Percentiles rank a stretch among this genome's conserved stretches.
These are phyloP conservation scores for Colletotrichum aenigma DNA, from an alignment of 2,329 filamentous ascomycete genomes.

Conservation along the genomic window DNA sequence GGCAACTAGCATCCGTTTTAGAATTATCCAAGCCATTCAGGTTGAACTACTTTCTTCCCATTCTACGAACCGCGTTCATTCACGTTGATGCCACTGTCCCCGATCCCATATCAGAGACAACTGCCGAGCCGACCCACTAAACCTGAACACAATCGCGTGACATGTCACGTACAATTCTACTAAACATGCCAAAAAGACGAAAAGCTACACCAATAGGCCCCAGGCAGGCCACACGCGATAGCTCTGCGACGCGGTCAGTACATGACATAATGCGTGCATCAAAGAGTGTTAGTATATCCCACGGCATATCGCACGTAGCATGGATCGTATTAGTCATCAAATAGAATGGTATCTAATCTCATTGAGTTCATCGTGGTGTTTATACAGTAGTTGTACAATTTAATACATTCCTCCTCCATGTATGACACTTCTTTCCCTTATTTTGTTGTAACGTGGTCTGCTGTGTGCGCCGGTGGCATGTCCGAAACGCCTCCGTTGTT, in stretches of 20 bases:
- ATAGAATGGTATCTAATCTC: neutral
- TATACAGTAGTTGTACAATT: neutral
- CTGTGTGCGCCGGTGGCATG: neutral
- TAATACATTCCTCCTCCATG: neutral
- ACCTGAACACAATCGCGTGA: neutral
- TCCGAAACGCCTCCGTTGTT: neutral
- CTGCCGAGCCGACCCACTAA: neutral
- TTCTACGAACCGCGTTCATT: neutral
- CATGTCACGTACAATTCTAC: neutral
- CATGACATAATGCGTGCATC: neutral
- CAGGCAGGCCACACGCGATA: accelerated
- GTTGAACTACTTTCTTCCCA: neutral
- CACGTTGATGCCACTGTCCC: neutral
- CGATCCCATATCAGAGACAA: accelerated
- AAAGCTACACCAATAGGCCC: accelerated
- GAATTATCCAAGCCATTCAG: neutral
- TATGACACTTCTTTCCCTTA: neutral
- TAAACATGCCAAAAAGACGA: accelerated
- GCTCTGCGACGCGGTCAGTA: neutral
- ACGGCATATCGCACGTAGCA: neutral
- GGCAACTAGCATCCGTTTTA: neutral
- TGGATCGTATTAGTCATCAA: neutral
- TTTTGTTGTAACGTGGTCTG: neutral
- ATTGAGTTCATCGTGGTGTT: neutral
- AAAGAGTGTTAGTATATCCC: neutral